Evolutionary conservation across 129 eudicot genomes (phyloP), one percentile per base, ranked within the genome.

Genomic region (Smallanthus sonchifolius): DNA sequence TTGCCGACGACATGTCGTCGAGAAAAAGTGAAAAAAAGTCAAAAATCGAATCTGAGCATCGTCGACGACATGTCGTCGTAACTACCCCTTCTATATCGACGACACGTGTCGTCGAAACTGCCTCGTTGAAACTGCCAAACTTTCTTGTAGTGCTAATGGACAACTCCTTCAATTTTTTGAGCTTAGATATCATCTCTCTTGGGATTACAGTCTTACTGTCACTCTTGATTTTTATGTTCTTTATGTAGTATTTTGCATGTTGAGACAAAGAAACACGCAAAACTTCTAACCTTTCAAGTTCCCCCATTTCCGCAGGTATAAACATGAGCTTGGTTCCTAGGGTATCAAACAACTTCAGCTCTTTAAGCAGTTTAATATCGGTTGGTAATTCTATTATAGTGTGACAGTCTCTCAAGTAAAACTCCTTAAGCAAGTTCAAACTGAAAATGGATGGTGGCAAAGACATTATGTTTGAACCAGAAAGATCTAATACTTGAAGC

Each of bases 381-480:
- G 37, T 6, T 20, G 77, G 77, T 55, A 66, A 57, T 73, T 47
- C 67, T 3, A n/a, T 62, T n/a, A 66, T 67, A 30, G 34, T 6
- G 1, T 20, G 30, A 59, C 83, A 80, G 38, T 40, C 75, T 64
- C 45, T 80, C 64, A 80, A 28, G 17, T 7, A 56, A 13, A 80
- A 35, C 38, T 52, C 62, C 10, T 34, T 16, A 40, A 80, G 70
- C 10, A 2, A 36, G 24, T 15, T 10, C 30, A 80, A 74, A 5
- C 37, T 55, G 4, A 70, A 66, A 56, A 80, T 47, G 15, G 79
- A 73, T 7, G 34, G 4, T 4, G 79, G 79, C 70, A 80, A 47
- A 13, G 79, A 65, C 39, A 30, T 1, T 3, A 73, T 73, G 45
- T 35, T 75, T 24, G 83, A 67, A 34, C 39, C 45, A 24, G 79